Base-by-base conservation (phyloP, 2,329 filamentous ascomycete species). In the Penicillium glabrum region DNA sequence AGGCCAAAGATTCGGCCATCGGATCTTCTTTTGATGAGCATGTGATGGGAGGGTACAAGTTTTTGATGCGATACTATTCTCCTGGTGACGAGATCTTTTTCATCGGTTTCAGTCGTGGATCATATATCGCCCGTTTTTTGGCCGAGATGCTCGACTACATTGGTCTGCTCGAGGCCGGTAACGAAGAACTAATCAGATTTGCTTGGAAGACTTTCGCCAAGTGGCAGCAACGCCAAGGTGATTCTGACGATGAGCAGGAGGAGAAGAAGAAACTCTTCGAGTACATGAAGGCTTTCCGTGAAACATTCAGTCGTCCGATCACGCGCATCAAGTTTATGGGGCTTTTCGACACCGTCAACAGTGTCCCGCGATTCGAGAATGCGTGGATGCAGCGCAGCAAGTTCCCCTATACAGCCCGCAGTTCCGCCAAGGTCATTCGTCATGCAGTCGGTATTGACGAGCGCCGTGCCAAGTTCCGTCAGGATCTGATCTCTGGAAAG, bases 101-200 rank as follows among this genome's bases (percentile, higher is more conserved):
- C 74, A 90, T 90, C 58, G 89, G 89, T 0, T 91, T 91, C 74
- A 88, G 85, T 44, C 83, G 89, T 21, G 89, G 89, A 19, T 83
- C 88, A 1, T 91, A 91, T 66, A 88, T 89, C 44, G 89, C 88
- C 0, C 84, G 88, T 3, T 91, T 91, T 66, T 75, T 91, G 0
- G 89, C 90, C 0, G 90, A 95, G 68, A 93, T 93, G 90, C 81
- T 95, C 7, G 90, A 95, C 67, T 87, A 90, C 63, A 86, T 95
- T 53, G 91, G 91, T 1, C 79, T 96, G 0, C 79, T 96, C 14
- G 88, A 87, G 13, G 87, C 89, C 51, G 90, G 91, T 11, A 96
- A 96, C 65, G 89, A 96, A 68, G 91, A 95, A 64, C 88, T 95
- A 86, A 86, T 91, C 51, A 81, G 83, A 4, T 96, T 96, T 69